Percentiles rank a stretch among this genome's conserved stretches.
These are phyloP conservation scores for Yamadazyma diddensiae DNA, from an alignment of 1,139 yeast genomes.

Conservation along the genomic window DNA sequence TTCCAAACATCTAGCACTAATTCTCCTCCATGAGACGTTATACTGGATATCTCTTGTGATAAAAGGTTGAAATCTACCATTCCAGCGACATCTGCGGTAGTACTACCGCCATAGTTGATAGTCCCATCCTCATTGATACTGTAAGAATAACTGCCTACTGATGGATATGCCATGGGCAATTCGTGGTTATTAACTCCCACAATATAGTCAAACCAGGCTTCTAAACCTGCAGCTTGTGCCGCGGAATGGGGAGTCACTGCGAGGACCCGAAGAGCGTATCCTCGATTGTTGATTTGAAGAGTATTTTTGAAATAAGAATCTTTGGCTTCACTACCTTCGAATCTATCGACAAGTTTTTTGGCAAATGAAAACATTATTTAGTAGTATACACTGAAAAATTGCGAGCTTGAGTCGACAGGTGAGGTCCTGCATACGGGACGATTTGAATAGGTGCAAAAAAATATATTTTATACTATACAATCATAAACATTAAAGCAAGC, in stretches of 20 bases:
- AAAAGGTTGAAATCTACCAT: slow-evolving; percentile 34
- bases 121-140: slow-evolving; percentile 44
- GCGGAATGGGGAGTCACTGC: slow-evolving; percentile 39
- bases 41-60: slow-evolving; percentile 31
- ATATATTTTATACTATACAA: slow-evolving; percentile 3
- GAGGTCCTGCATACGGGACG: neutral
- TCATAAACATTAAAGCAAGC: slow-evolving; percentile 3
- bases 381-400: slow-evolving; percentile 1
- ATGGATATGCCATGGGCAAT: slow-evolving; percentile 49
- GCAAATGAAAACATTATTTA: slow-evolving; percentile 83
- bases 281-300: slow-evolving; percentile 38
- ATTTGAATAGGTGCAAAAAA: too few relatives aligned
- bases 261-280: slow-evolving; percentile 42
- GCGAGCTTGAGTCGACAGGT: neutral
- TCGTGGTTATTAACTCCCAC: slow-evolving; percentile 76
- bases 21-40: slow-evolving; percentile 22
- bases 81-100: slow-evolving; percentile 38
- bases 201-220: slow-evolving; percentile 84
- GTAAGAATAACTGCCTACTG: slow-evolving; percentile 30
- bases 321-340: slow-evolving; percentile 49
- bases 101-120: slow-evolving; percentile 35
- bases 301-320: slow-evolving; percentile 57
- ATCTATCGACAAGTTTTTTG: slow-evolving; percentile 71
- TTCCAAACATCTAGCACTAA: slow-evolving; percentile 76
- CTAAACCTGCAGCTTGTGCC: slow-evolving; percentile 47